A percentile compares a stretch with the other conserved stretches of the same genome.
These are phyloP conservation scores for Aspergillus glaucus DNA, from an alignment of 2,329 filamentous ascomycete genomes.

Conservation along the genomic window DNA sequence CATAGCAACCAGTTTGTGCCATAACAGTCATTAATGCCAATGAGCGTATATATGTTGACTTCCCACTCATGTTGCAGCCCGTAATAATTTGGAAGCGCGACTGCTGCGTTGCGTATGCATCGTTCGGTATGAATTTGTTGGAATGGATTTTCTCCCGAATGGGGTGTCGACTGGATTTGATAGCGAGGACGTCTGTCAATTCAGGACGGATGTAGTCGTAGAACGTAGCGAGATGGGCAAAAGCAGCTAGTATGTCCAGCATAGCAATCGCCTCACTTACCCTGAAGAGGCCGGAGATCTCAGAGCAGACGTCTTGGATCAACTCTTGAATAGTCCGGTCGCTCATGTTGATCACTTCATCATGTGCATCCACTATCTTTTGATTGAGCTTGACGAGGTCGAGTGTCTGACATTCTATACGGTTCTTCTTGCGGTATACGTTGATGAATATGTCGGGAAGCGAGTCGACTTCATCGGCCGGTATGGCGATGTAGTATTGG, in stretches of 20 bases:
- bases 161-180: conserved; percentile 71
- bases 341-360: conserved; percentile 77
- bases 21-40: conserved; percentile 82
- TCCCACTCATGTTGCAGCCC: conserved; percentile 97
- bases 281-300: conserved; percentile 70
- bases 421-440: conserved; percentile 62
- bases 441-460: conserved; percentile 74
- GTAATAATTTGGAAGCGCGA: conserved; percentile 88
- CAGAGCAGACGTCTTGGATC: conserved; percentile 62
- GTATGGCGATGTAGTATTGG: conserved; percentile 71
- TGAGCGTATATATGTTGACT: conserved; percentile 88
- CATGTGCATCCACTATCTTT: conserved; percentile 71
- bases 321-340: conserved; percentile 69
- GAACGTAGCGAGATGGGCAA: conserved; percentile 66
- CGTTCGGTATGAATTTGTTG: conserved; percentile 74
- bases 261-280: conserved; percentile 81
- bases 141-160: conserved; percentile 67
- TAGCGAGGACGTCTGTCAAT: conserved; percentile 60
- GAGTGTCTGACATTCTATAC: conserved; percentile 81
- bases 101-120: conserved; percentile 76
- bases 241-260: conserved; percentile 76
- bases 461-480: conserved; percentile 54
- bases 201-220: conserved; percentile 64
- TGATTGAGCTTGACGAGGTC: conserved; percentile 74
- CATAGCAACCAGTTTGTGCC: conserved; percentile 87